phyloP scores from a whole-genome alignment of 192 early-diverging fungal species.

The Pilobolus umbonatus region DNA sequence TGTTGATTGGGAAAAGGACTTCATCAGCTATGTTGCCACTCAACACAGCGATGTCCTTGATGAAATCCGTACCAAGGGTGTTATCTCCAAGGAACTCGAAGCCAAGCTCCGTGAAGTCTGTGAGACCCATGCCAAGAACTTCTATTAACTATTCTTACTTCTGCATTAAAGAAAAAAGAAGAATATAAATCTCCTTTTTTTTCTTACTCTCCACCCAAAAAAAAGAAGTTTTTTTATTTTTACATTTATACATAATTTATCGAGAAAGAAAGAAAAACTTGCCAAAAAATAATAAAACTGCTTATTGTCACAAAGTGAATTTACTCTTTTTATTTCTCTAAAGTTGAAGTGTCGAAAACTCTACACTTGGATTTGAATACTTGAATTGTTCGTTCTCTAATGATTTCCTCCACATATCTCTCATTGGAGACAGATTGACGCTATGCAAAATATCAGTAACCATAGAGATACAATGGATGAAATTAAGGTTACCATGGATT shows the following conservation, averaged over 20 bases:
- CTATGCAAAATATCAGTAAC: slow-evolving; percentile 41
- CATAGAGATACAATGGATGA: too few species aligned
- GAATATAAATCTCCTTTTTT: neutral
- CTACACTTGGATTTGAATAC: slow-evolving; percentile 67
- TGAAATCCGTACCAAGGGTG: slow-evolving; percentile 82
- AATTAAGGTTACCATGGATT: slow-evolving; percentile 59
- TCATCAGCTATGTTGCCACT: slow-evolving; percentile 80
- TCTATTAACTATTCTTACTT: slow-evolving; percentile 47
- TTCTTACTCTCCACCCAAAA: neutral
- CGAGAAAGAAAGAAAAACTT: too few species aligned
- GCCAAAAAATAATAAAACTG: neutral
- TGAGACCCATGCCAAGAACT: slow-evolving; percentile 71
- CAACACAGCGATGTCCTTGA: slow-evolving; percentile 86
- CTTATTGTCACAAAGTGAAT: too few species aligned
- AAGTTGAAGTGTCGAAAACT: slow-evolving; percentile 40
- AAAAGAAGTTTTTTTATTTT: too few species aligned
- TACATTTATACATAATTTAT: too few species aligned
- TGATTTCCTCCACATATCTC: slow-evolving; percentile 65
- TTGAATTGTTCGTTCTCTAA: slow-evolving; percentile 59
- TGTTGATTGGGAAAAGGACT: slow-evolving; percentile 84
- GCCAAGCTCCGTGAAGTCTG: slow-evolving; percentile 88
- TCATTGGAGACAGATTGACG: slow-evolving; percentile 66
- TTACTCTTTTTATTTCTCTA: slow-evolving; percentile 11
- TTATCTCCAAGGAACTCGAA: slow-evolving; percentile 83
- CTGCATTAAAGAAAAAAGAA: too few species aligned